These are phyloP conservation scores for Boletus rubescentipes DNA, from an alignment of 768 basidiomycete genomes.

Conservation along the genomic window DNA sequence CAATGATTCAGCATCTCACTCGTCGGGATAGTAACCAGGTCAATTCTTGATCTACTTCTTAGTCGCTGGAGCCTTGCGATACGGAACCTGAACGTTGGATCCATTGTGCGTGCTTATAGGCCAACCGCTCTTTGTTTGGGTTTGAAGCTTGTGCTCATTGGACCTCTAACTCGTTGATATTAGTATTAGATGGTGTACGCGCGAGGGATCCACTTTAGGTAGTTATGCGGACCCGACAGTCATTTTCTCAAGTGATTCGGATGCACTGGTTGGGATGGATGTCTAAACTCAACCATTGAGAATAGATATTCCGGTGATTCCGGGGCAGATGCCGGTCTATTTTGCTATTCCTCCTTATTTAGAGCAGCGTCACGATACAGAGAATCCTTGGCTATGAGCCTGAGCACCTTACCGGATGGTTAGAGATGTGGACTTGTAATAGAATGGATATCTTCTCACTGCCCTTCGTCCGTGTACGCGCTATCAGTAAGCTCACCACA, in stretches of 20 bases:
- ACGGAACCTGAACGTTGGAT: slow-evolving; percentile 12
- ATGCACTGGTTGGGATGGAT: neutral
- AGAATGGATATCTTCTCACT: neutral
- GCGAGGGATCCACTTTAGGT: neutral
- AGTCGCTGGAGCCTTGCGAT: slow-evolving; percentile 29
- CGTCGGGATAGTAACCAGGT: slow-evolving; percentile 14
- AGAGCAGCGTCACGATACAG: neutral
- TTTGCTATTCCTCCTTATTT: too few species aligned
- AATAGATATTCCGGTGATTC: too few species aligned
- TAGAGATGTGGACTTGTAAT: neutral
- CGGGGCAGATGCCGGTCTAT: too few species aligned
- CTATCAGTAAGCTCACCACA: neutral
- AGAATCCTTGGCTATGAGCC: neutral
- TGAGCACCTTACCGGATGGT: neutral
- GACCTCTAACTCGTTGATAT: neutral
- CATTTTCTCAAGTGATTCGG: neutral
- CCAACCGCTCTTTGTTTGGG: neutral
- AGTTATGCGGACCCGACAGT: neutral
- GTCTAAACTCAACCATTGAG: too few species aligned
- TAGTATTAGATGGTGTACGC: neutral
- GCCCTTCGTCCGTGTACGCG: neutral
- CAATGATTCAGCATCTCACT: neutral
- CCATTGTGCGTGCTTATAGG: neutral
- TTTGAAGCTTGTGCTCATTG: neutral
- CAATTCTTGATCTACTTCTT: slow-evolving; percentile 28